Conservation (phyloP, 2,329 filamentous ascomycete species). For the Metarhizium brunneum region DNA sequence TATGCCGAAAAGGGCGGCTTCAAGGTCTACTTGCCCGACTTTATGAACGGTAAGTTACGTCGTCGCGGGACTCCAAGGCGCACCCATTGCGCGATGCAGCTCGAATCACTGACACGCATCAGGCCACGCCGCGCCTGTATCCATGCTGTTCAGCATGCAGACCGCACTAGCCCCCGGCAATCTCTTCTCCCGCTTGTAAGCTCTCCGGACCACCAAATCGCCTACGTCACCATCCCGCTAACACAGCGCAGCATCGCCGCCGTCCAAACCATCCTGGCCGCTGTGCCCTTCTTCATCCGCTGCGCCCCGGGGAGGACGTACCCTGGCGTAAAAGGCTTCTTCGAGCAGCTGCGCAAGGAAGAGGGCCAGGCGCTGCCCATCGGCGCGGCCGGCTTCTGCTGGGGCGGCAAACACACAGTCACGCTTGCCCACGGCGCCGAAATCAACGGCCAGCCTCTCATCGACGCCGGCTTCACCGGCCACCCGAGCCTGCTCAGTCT, state of each 20-base stretch:
- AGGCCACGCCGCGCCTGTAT: constrained; percentile 22
- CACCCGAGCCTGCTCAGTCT: constrained; percentile 41
- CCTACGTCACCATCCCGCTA: not conserved
- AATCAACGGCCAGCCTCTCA: constrained; percentile 26
- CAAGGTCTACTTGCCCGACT: constrained; percentile 45
- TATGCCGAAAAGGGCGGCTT: constrained; percentile 42
- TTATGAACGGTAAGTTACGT: constrained; percentile 31
- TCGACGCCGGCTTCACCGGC: constrained; percentile 42
- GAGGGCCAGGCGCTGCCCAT: constrained; percentile 25
- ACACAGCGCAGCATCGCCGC: constrained; percentile 15
- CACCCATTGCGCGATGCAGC: no score
- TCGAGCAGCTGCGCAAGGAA: constrained; percentile 25
- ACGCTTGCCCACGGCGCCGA: constrained; percentile 32
- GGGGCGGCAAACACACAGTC: constrained; percentile 48
- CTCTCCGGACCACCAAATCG: not conserved
- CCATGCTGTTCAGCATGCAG: constrained; percentile 19
- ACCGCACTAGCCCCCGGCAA: constrained; percentile 13
- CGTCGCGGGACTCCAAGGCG: no score
- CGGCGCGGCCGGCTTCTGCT: constrained; percentile 52
- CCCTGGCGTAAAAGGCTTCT: constrained; percentile 26
- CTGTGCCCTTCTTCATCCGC: constrained; percentile 23
- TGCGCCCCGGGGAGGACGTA: constrained; percentile 21
- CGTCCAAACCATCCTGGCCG: constrained; percentile 12
- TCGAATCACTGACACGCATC: not conserved
- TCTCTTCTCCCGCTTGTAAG: constrained; percentile 19